Conservation (phyloP, 2,329 filamentous ascomycete species). For the Emericellopsis atlantica region DNA sequence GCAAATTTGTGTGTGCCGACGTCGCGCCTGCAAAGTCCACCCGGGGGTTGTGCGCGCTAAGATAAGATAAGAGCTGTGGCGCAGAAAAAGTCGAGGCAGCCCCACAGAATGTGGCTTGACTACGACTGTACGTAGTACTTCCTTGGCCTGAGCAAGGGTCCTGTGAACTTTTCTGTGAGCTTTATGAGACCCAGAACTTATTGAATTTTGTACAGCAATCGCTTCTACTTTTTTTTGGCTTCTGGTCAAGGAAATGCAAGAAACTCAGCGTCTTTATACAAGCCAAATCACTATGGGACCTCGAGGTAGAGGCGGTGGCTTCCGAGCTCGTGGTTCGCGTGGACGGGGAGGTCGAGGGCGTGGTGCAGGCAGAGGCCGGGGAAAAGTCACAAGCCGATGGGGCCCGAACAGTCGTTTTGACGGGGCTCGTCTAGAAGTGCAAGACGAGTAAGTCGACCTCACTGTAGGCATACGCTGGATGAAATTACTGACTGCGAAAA, state of each 20-base stretch:
- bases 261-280: background rate
- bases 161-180: too few relatives aligned
- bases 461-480: background rate
- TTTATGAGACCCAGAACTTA: too few relatives aligned
- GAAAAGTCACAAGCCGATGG: constrained; percentile 20
- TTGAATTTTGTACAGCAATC: too few relatives aligned
- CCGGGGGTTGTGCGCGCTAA: constrained; percentile 40
- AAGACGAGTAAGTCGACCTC: constrained; percentile 18
- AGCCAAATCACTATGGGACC: constrained; percentile 17
- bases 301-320: constrained; percentile 19
- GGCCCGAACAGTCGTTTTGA: constrained; percentile 23
- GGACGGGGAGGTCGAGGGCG: constrained; percentile 11
- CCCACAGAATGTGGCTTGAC: constrained; percentile 20
- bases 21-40: constrained; percentile 13
- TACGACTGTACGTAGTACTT: constrained; percentile 2
- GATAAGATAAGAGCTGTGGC: constrained; percentile 29
- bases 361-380: constrained; percentile 10
- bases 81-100: constrained; percentile 3
- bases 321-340: constrained; percentile 17
- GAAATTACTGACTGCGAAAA: constrained; percentile 1
- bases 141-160: too few relatives aligned
- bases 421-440: constrained; percentile 19
- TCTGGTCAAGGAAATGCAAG: too few relatives aligned
- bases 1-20: constrained; percentile 27
- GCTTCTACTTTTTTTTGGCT: too few relatives aligned